A percentile compares a stretch with the other conserved stretches of the same genome.
Conservation (phyloP, 139 green algal genomes). For the Desmodesmus armatus region DNA sequence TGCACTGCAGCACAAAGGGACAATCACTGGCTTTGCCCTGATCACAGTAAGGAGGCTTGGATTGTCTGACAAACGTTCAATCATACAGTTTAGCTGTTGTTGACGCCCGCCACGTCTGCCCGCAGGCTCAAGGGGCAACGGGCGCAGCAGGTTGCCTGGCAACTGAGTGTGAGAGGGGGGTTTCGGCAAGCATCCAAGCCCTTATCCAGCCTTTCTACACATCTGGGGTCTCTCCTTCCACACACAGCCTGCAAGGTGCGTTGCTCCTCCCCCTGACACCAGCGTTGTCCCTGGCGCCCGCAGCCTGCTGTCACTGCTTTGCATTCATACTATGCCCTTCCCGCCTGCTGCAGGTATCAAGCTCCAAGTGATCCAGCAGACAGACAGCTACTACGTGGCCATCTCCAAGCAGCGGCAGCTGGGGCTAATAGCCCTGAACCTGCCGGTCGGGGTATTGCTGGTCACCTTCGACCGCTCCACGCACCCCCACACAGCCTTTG, state of each 20-base stretch:
- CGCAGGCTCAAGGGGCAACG: not conserved
- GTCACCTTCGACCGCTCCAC: conserved; percentile 2
- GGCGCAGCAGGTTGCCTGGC: not conserved
- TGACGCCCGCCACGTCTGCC: not conserved
- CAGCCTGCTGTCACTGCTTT: not conserved
- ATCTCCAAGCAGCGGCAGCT: conserved; percentile 26
- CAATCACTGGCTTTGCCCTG: conserved; percentile 39
- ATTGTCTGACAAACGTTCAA: not conserved
- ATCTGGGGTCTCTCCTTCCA: not conserved
- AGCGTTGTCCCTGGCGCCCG: not conserved
- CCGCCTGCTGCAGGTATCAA: conserved; percentile 7
- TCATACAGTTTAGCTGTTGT: not conserved
- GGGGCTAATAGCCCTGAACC: conserved; percentile 30
- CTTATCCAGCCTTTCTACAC: conserved; percentile 19
- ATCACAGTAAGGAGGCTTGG: conserved; percentile 38
- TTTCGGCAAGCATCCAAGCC: conserved; percentile 1
- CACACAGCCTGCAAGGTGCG: conserved; percentile 29
- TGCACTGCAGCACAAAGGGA: not conserved
- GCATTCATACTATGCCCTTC: not conserved
- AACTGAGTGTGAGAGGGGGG: not conserved
- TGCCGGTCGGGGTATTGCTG: conserved; percentile 37
- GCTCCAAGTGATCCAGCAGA: conserved; percentile 31
- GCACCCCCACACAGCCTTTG: not conserved
- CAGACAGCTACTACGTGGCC: conserved; percentile 15
- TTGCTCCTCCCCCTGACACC: not conserved